Base-by-base conservation (phyloP, 805 yeast genomes). In the Dipodascopsis uninucleata region DNA sequence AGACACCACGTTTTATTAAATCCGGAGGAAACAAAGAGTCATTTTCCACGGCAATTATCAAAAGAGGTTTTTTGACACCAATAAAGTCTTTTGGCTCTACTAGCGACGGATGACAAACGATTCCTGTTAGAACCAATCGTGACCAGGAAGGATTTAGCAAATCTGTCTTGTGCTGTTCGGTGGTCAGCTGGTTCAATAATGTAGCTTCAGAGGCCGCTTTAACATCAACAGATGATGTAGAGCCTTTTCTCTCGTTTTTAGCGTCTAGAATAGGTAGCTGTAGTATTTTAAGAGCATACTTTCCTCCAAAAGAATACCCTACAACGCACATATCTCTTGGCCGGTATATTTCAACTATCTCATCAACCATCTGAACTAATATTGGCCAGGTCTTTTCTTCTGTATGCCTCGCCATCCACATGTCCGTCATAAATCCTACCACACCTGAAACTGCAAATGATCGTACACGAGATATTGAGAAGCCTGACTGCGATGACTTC, bases 341-440 rank as follows among this genome's bases (percentile, higher is more conserved):
- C 16, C 45, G 51, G 43, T 56, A 61, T 1, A 55, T 54, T 21
- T 56, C 60, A 22, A 58, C 52, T 22, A 63, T 55, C 31, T 59
- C 63, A 5, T 61, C 56, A 23, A 62, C 43, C 17, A 58, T 50
- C 5, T 55, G 46, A 16, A 55, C 39, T 22, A 62, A 48, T 32
- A 49, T 47, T 16, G 61, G 65, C 47, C 53, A 55, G 3, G 61
- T 57, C 24, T 56, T 47, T 34, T 63, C 65, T 37, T 44, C 58
- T 8, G 66, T 59, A 49, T 63, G 67, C 35, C 56, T 55, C 12
- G 66, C 66, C 8, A 62, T 39, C 66, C 66, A 62, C 64, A 62
- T 63, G 34, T 62, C 66, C 25, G 64, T 65, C 40, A 55, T 41
- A 40, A 62, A 63, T 14, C 66, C 66, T 28, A 61, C 53, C 12